These are phyloP conservation scores for Huiozyma naganishii DNA, from an alignment of 805 yeast genomes.

Conservation along the genomic window DNA sequence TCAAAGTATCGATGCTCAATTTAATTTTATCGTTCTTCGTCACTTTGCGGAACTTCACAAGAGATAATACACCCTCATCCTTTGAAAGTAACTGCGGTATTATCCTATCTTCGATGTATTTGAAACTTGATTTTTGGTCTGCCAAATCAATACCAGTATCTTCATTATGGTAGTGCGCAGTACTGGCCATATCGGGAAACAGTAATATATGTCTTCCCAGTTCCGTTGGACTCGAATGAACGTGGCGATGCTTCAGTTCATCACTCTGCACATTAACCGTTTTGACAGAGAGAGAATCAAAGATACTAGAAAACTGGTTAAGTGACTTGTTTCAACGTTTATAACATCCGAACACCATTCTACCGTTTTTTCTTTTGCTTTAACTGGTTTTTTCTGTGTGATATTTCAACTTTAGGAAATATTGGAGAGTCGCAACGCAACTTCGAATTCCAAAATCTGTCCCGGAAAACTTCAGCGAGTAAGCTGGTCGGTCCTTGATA, in stretches of 20 bases:
- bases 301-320: background rate
- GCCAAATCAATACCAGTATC: slow-evolving; percentile 9
- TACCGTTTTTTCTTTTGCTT: background rate
- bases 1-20: slow-evolving; percentile 10
- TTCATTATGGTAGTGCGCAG: slow-evolving; percentile 6
- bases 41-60: slow-evolving; percentile 2
- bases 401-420: background rate
- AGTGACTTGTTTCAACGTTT: background rate
- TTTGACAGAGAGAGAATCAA: background rate
- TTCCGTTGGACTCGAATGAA: too few relatives aligned
- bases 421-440: background rate
- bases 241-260: too few relatives aligned
- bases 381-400: background rate
- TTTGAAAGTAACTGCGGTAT: slow-evolving; percentile 9
- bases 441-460: background rate
- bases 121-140: slow-evolving; percentile 6
- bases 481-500: background rate
- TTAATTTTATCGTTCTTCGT: slow-evolving; percentile 18
- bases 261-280: background rate
- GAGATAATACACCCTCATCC: background rate
- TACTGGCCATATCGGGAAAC: background rate
- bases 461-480: background rate
- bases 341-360: background rate
- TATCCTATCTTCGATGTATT: slow-evolving; percentile 12
- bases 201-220: too few relatives aligned